Evolutionary conservation across 768 basidiomycete genomes (phyloP), one percentile per base, ranked within the genome.

Genomic region (Coprinopsis strossmayeri): DNA sequence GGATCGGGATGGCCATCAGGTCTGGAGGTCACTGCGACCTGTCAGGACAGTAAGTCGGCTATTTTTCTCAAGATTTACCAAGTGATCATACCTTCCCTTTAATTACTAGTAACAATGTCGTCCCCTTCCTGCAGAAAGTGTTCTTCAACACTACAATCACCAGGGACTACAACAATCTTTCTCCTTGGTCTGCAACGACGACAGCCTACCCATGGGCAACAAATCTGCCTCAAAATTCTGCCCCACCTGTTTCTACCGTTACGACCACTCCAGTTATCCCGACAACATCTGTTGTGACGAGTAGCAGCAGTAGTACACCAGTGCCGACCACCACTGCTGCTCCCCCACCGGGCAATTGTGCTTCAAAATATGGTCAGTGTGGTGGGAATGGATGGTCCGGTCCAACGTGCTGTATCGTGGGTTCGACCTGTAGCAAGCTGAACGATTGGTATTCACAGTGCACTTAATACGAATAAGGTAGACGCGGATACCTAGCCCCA

Each of bases 331-430:
- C 41, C 18, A 23, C 48, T 2, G 28, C 49, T 17, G 18, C 26
- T 2, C 12, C 43, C 13, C 42, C 49, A 4, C 24, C 42, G 5
- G 49, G 49, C 2, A 26, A n/a, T 44, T 13, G 25, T 41, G 46
- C n/a, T 50, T 18, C 34, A 20, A 42, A 23, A 20, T 46, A 25
- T 46, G 23, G 37, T 20, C 47, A 69, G 66, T 79, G 69, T 45
- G 69, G 69, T 47, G 69, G 69, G n/a, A 58, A 58, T 17, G 63
- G 64, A 2, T 72, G 67, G 65, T 59, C 57, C 41, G 70, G 69
- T 5, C 52, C 50, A 9, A 69, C 67, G 10, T 62, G 61, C 7
- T 72, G 70, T 52, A 63, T 55, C 3, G 50, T 66, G 34, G 68
- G 68, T 1, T 40, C 65, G 27, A 57, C 58, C 3, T 72, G 70